phyloP scores from a whole-genome alignment of 2,329 filamentous ascomycete species.

The Hypoxylon sp. region DNA sequence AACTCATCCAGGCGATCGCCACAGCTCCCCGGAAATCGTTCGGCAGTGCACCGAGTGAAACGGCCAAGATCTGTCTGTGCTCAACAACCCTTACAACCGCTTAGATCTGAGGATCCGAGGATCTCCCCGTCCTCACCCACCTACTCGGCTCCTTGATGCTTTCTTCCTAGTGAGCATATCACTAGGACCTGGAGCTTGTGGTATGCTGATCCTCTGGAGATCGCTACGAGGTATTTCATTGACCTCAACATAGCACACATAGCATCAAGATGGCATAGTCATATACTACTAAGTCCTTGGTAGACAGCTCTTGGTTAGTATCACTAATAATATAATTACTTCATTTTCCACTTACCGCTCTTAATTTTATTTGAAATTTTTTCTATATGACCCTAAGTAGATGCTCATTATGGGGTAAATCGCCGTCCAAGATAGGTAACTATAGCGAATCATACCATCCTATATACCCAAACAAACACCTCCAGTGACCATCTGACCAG shows the following conservation, averaged over 20 bases:
- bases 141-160: background rate
- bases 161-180: background rate
- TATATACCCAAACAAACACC: slow-evolving; percentile 7
- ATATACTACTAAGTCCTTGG: background rate
- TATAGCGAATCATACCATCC: slow-evolving; percentile 25
- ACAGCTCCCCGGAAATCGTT: slow-evolving; percentile 12
- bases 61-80: slow-evolving; percentile 28
- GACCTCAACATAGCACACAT: background rate
- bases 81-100: slow-evolving; percentile 3
- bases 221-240: background rate
- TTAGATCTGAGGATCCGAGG: slow-evolving; percentile 18
- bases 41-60: slow-evolving; percentile 25
- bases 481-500: slow-evolving; percentile 10
- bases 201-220: background rate
- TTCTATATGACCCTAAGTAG: background rate
- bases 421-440: slow-evolving; percentile 23
- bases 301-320: background rate
- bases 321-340: too few species aligned
- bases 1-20: background rate
- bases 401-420: background rate
- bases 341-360: too few species aligned
- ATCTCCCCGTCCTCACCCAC: background rate
- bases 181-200: background rate
- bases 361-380: too few species aligned
- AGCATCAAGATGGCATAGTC: background rate